Evolutionary conservation across 257 asterid genomes (phyloP).

Genomic region (Coffea eugenioides): DNA sequence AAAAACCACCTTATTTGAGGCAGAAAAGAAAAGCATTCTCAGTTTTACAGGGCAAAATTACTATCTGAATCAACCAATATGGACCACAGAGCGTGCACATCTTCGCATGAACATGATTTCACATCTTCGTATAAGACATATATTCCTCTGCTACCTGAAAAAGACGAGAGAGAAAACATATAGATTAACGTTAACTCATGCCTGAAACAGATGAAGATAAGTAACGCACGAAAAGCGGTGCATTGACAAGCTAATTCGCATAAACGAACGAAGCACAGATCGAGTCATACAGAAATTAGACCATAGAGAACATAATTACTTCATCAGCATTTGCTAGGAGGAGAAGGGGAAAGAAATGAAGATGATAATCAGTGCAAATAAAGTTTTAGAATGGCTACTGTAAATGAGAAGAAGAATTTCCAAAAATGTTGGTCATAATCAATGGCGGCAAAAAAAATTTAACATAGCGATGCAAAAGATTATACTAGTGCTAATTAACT

Average conservation of each 20-base stretch:
- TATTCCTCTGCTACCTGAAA: conserved; percentile 45
- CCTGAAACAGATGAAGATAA: neutral
- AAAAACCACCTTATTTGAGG: neutral
- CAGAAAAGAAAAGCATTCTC: too few species aligned
- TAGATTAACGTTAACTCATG: too few species aligned
- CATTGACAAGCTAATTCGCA: too few species aligned
- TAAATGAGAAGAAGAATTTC: neutral
- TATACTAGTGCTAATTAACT: too few species aligned
- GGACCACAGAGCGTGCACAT: conserved; percentile 69
- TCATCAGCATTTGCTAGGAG: too few species aligned
- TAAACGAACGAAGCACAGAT: too few species aligned
- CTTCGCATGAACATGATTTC: conserved; percentile 68
- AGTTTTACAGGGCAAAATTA: conserved; percentile 12
- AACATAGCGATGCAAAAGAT: neutral
- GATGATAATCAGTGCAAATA: neutral
- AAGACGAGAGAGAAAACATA: neutral
- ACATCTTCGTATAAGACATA: conserved; percentile 54
- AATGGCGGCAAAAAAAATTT: neutral
- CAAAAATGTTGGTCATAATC: neutral
- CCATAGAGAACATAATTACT: too few species aligned
- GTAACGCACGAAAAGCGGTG: neutral
- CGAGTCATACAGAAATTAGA: too few species aligned
- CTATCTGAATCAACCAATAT: conserved; percentile 50
- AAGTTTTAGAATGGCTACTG: neutral
- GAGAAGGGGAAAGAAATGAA: neutral